Evolutionary conservation across 75 land plant genomes (phyloP).

Genomic region (Pinus taeda): DNA sequence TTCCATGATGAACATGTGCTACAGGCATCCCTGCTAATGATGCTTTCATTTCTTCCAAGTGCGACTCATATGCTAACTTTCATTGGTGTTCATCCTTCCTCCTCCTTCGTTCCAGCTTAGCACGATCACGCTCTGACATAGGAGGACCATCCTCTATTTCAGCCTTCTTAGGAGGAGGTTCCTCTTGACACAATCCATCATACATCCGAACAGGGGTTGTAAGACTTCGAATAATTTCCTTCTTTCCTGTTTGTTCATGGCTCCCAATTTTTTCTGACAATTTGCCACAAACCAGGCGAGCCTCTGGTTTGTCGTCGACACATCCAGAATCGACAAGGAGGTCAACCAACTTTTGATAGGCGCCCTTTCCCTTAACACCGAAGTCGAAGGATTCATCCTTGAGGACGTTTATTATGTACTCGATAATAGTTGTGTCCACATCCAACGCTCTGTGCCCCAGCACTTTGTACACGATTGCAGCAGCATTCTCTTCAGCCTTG

Average conservation of each 20-base stretch:
- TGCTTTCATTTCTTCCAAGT: slow-evolving; percentile 91
- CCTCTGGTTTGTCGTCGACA: slow-evolving; percentile 61
- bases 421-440: slow-evolving; percentile 78
- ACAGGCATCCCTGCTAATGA: slow-evolving; percentile 88
- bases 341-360: slow-evolving; percentile 81
- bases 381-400: slow-evolving; percentile 97
- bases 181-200: slow-evolving; percentile 84
- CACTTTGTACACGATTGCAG: slow-evolving; percentile 67
- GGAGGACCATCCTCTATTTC: slow-evolving; percentile 61
- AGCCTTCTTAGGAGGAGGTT: slow-evolving; percentile 49
- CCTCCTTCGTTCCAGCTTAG: slow-evolving; percentile 81
- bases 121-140: slow-evolving; percentile 79
- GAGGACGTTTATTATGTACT: slow-evolving; percentile 89
- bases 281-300: slow-evolving; percentile 72
- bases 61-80: slow-evolving; percentile 84
- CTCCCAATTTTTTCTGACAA: slow-evolving; percentile 85
- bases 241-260: slow-evolving; percentile 56
- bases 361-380: slow-evolving; percentile 81
- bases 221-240: slow-evolving; percentile 79
- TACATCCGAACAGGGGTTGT: slow-evolving; percentile 86
- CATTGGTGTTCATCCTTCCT: slow-evolving; percentile 94
- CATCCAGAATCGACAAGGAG: slow-evolving; percentile 82
- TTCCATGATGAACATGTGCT: slow-evolving; percentile 78
- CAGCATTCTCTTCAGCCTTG: slow-evolving; percentile 50
- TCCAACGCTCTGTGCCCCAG: slow-evolving; percentile 63